phyloP scores from a whole-genome alignment of 2,329 filamentous ascomycete species.

The Basipetospora sp. region DNA sequence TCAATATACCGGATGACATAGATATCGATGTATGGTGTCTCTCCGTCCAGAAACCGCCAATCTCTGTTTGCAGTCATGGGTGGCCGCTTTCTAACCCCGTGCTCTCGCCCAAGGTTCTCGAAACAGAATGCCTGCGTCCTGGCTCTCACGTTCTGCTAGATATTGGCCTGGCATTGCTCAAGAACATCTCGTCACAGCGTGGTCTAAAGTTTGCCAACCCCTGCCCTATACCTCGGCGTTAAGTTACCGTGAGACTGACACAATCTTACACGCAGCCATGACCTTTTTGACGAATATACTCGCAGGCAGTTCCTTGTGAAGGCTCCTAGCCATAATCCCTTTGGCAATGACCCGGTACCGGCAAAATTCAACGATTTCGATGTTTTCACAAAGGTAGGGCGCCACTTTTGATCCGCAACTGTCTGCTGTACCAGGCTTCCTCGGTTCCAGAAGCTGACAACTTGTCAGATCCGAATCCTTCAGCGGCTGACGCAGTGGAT shows the following conservation, averaged over 20 bases:
- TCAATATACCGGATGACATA: conserved; percentile 79
- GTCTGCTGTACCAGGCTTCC: too few species aligned
- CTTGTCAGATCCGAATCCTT: conserved; percentile 51
- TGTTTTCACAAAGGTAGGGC: conserved; percentile 56
- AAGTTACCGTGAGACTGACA: too few species aligned
- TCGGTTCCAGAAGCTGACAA: too few species aligned
- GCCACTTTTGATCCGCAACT: too few species aligned
- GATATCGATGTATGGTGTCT: conserved; percentile 61
- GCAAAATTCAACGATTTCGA: conserved; percentile 69
- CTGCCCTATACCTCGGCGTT: too few species aligned
- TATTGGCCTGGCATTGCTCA: conserved; percentile 74
- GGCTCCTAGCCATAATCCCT: conserved; percentile 66
- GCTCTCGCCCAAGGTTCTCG: conserved; percentile 51
- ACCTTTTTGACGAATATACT: conserved; percentile 87
- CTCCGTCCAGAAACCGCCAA: too few species aligned
- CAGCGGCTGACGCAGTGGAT: conserved; percentile 85
- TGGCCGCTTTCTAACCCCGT: not conserved
- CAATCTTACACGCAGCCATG: conserved; percentile 53
- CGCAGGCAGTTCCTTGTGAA: conserved; percentile 78
- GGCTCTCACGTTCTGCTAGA: conserved; percentile 60
- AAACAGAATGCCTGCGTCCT: conserved; percentile 73
- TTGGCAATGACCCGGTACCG: conserved; percentile 61
- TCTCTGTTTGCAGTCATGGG: not conserved
- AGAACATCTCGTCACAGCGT: conserved; percentile 85
- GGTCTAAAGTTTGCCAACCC: conserved; percentile 59